Percentiles rank a stretch among this genome's conserved stretches.
These are phyloP conservation scores for Triangularia setosa DNA, from an alignment of 2,329 filamentous ascomycete species.

Conservation along the genomic window DNA sequence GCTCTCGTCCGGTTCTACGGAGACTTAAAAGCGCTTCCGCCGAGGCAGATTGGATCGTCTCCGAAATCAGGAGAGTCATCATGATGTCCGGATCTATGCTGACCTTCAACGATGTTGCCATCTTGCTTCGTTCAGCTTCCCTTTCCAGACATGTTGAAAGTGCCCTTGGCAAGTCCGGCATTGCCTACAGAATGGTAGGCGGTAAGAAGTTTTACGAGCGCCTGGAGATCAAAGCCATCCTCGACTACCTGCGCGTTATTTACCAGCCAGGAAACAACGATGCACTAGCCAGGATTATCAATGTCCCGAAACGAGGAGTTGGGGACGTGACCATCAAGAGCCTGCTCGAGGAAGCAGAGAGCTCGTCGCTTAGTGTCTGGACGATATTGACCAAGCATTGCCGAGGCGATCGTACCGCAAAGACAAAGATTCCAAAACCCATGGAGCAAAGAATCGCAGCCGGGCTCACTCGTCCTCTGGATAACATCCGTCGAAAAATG, in stretches of 20 bases:
- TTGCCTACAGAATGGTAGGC: conserved; percentile 89
- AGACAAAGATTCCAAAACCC: conserved; percentile 46
- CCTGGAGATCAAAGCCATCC: conserved; percentile 76
- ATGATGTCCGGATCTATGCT: conserved; percentile 71
- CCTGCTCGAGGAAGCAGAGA: conserved; percentile 73
- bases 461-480: conserved; percentile 43
- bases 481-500: conserved; percentile 34
- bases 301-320: conserved; percentile 75
- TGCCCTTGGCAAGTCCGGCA: conserved; percentile 72
- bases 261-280: conserved; percentile 85
- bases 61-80: conserved; percentile 70
- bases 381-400: conserved; percentile 58
- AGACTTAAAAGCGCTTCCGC: conserved; percentile 63
- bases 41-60: conserved; percentile 86
- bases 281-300: conserved; percentile 77
- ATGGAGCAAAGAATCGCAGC: conserved; percentile 52
- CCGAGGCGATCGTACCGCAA: conserved; percentile 44
- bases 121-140: conserved; percentile 79
- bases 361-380: conserved; percentile 69
- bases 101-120: conserved; percentile 72
- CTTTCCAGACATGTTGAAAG: conserved; percentile 84
- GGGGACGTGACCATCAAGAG: conserved; percentile 74
- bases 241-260: conserved; percentile 86
- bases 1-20: conserved; percentile 76
- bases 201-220: conserved; percentile 91